A percentile compares a stretch with the other conserved stretches of the same genome.
phyloP scores from a whole-genome alignment of 495 filamentous ascomycete species.

The Thozetella sp. region DNA sequence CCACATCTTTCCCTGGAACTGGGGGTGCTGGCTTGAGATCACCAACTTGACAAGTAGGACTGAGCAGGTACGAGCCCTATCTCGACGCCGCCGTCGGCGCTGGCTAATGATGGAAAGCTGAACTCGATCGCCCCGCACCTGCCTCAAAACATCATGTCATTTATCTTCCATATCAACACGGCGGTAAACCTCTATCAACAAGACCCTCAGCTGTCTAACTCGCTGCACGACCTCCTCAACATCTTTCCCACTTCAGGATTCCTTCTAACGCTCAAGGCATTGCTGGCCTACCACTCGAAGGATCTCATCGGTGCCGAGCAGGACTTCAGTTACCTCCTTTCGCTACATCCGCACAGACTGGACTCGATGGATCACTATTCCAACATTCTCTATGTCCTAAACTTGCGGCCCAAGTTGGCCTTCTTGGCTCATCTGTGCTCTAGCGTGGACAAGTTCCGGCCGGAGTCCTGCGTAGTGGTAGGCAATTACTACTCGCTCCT shows the following conservation, averaged over 20 bases:
- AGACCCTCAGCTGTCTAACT: constrained; percentile 67
- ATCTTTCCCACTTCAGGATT: constrained; percentile 89
- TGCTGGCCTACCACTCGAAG: constrained; percentile 92
- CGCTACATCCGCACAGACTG: constrained; percentile 80
- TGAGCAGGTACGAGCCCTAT: constrained; percentile 73
- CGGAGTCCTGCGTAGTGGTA: constrained; percentile 95
- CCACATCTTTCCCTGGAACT: constrained; percentile 87
- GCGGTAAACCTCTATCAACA: constrained; percentile 91
- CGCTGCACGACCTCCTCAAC: constrained; percentile 72
- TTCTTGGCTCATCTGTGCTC: constrained; percentile 91
- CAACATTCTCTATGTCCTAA: constrained; percentile 95
- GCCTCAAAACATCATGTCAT: constrained; percentile 88
- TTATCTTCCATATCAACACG: constrained; percentile 89
- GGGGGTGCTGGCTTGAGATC: constrained; percentile 95
- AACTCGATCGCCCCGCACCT: constrained; percentile 58
- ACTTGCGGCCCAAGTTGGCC: constrained; percentile 80
- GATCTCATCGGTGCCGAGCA: constrained; percentile 85
- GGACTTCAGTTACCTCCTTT: constrained; percentile 81
- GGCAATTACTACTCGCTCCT: constrained; percentile 96
- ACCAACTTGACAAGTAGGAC: constrained; percentile 69
- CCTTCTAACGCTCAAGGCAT: constrained; percentile 83
- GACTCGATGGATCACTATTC: constrained; percentile 94
- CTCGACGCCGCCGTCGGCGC: background rate
- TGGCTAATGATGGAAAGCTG: constrained; percentile 33
- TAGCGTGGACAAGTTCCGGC: constrained; percentile 90